Percentiles rank a stretch among this genome's conserved stretches.
Conservation (phyloP, 345 rosid genomes). For the Nasturtium officinale region DNA sequence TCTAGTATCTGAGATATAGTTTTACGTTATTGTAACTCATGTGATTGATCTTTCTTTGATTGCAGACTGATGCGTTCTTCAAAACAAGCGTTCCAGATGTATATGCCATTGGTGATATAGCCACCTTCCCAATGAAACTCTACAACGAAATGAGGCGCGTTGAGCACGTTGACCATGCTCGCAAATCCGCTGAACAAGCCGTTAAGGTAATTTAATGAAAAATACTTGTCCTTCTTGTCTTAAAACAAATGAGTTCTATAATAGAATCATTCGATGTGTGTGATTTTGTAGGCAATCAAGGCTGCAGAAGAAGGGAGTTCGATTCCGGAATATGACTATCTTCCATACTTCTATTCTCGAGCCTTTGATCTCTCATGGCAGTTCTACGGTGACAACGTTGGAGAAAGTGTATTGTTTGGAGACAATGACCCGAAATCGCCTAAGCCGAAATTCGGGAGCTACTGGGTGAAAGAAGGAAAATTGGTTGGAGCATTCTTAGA, state of each 20-base stretch:
- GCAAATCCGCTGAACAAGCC: constrained; percentile 95
- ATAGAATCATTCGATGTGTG: not conserved
- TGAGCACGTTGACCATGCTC: constrained; percentile 97
- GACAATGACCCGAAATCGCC: constrained; percentile 61
- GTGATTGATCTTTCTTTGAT: not conserved
- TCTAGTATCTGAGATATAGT: not conserved
- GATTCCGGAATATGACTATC: constrained; percentile 64
- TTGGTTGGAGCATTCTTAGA: constrained; percentile 84
- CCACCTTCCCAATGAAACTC: constrained; percentile 83
- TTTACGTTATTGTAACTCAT: not conserved
- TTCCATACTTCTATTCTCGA: constrained; percentile 47
- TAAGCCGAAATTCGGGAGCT: constrained; percentile 82
- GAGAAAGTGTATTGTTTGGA: constrained; percentile 69
- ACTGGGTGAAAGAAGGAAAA: constrained; percentile 91
- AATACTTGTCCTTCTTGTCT: not conserved
- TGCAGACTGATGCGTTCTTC: constrained; percentile 45
- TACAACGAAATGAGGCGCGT: constrained; percentile 81
- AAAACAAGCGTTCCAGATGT: constrained; percentile 58
- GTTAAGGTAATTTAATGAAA: constrained; percentile 55
- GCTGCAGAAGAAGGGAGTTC: constrained; percentile 66
- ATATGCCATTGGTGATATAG: constrained; percentile 94
- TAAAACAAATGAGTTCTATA: not conserved
- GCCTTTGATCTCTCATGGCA: constrained; percentile 84
- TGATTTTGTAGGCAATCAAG: constrained; percentile 59
- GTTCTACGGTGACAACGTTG: constrained; percentile 88